Conservation (phyloP, 2,329 filamentous ascomycete species). For the Aspergillus floridensis region DNA sequence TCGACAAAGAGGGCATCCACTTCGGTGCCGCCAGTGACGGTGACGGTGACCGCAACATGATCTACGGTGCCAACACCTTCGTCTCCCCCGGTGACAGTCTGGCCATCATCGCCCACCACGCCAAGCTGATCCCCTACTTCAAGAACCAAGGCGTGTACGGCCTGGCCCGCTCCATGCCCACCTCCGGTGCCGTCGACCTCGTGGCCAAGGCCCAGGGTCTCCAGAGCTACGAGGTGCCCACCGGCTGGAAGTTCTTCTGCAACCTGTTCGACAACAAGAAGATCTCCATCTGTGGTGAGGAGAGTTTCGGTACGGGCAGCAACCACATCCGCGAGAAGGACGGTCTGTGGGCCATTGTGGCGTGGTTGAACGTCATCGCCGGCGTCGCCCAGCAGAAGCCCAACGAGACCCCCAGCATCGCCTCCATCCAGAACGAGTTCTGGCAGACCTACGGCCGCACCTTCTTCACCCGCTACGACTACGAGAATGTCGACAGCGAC, state of each 20-base stretch:
- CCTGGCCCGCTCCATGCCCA: slow-evolving; percentile 95
- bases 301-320: slow-evolving; percentile 95
- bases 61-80: slow-evolving; percentile 94
- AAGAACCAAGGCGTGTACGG: slow-evolving; percentile 95
- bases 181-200: slow-evolving; percentile 89
- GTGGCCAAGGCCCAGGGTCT: slow-evolving; percentile 94
- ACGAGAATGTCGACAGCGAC: slow-evolving; percentile 89
- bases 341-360: slow-evolving; percentile 93
- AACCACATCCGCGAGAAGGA: slow-evolving; percentile 99
- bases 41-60: slow-evolving; percentile 99
- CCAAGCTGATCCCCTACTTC: slow-evolving; percentile 96
- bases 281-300: slow-evolving; percentile 97
- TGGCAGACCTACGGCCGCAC: slow-evolving; percentile 95
- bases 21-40: slow-evolving; percentile 96
- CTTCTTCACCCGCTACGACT: slow-evolving; percentile 99
- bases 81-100: slow-evolving; percentile 96
- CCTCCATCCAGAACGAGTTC: slow-evolving; percentile 94
- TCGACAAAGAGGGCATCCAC: slow-evolving; percentile 86
- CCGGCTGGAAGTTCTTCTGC: slow-evolving; percentile 99
- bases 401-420: slow-evolving; percentile 81
- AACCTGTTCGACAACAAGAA: slow-evolving; percentile 91
- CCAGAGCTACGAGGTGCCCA: slow-evolving; percentile 92
- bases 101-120: slow-evolving; percentile 96
- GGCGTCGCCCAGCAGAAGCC: slow-evolving; percentile 81
- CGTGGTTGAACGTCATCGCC: slow-evolving; percentile 98